Conservation (phyloP, 257 asterid genomes). For the Petrea volubilis region DNA sequence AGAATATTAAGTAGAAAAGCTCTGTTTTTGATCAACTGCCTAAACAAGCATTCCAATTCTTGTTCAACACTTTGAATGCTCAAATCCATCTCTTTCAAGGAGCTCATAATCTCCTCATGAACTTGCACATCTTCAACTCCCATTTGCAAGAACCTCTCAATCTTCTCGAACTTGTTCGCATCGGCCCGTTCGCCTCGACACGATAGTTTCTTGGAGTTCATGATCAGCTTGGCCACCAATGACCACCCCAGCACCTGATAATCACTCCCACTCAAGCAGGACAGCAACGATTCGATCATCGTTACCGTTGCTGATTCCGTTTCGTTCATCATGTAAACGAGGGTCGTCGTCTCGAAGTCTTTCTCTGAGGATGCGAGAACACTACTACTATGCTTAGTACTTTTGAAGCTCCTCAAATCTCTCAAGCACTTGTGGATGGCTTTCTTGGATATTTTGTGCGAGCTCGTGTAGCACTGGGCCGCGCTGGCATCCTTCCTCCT, state of each 20-base stretch:
- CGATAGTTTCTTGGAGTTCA: constrained; percentile 20
- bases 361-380: neutral
- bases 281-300: constrained; percentile 27
- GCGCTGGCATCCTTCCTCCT: constrained; percentile 29
- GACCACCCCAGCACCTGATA: constrained; percentile 27
- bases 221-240: constrained; percentile 30
- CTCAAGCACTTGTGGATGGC: constrained; percentile 21
- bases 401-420: constrained; percentile 26
- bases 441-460: constrained; percentile 25
- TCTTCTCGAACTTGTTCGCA: constrained; percentile 28
- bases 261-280: constrained; percentile 12
- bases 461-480: constrained; percentile 8
- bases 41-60: constrained; percentile 25
- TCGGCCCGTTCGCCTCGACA: neutral
- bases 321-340: constrained; percentile 22
- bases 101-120: neutral
- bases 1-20: constrained; percentile 32
- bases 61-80: constrained; percentile 24
- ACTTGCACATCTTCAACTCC: neutral
- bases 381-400: neutral
- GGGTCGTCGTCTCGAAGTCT: constrained; percentile 18
- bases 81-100: constrained; percentile 17
- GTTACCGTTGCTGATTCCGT: constrained; percentile 27
- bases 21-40: constrained; percentile 30
- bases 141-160: constrained; percentile 20